Evolutionary conservation across 1,284 basidiomycete species (phyloP), one percentile per base, ranked within the genome.

Genomic region (Cryptococcus maquisensis): DNA sequence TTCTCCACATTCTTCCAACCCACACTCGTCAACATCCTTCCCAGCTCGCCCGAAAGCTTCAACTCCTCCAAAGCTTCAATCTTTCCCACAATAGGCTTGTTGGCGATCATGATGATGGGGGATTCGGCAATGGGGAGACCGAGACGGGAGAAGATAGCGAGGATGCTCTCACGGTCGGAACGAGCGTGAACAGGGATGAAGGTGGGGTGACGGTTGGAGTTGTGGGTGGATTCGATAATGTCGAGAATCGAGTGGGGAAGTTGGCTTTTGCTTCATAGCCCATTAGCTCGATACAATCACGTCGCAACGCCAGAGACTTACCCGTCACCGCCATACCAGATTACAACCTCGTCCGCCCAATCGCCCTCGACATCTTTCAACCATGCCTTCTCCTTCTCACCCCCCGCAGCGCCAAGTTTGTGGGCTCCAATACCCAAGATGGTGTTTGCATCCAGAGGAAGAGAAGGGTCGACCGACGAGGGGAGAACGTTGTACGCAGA

Each of bases 261-360:
- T 20, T 48, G 51, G 23, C 44, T 46, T 23, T 6, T 6, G 28
- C 28, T 32, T 8, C 28, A 32, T 10, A 32, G 6, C 10, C 5
- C 28, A 42, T 13, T 24, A 26, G 24, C 41, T 20, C 10, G 26
- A 15, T 38, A 23, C 35, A 28, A 28, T 8, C 44, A 28, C 26
- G 26, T n/a, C n/a, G n/a, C n/a, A 18, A 37, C 12, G 16, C 20
- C 5, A 41, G 13, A 40, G 38, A 47, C 59, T 54, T 37, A 54
- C 55, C 60, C 58, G 41, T 68, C 49, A 32, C 56, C 60, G 24
- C 67, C 67, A 53, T 67, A 71, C 73, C 73, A 74, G 20, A 74
- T 57, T 13, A 72, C 61, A 4, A 74, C 57, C 21, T 68, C 63
- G 42, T 62, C 51, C 10, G 51, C 60, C 32, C 63, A 50, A 47